Evolutionary conservation across 2,329 filamentous ascomycete genomes (phyloP).

Genomic region (Colletotrichum sp.): DNA sequence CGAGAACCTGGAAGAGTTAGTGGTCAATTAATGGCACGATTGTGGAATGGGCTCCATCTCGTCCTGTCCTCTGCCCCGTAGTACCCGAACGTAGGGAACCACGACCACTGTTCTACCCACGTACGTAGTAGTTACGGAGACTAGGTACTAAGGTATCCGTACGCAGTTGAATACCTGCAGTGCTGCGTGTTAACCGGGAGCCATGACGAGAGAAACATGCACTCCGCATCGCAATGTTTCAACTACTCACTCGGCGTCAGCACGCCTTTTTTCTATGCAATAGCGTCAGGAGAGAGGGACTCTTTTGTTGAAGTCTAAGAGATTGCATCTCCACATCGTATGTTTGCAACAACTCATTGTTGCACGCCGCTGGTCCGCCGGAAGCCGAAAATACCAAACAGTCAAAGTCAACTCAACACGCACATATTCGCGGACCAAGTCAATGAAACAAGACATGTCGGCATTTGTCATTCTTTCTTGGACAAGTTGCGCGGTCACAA

Average conservation of each 20-base stretch:
- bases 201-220: constrained; percentile 1
- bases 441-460: constrained; percentile 12
- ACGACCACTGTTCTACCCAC: background rate
- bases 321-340: background rate
- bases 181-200: background rate
- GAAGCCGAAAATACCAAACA: background rate
- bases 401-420: background rate
- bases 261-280: background rate
- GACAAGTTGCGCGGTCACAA: background rate
- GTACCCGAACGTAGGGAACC: background rate
- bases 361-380: background rate
- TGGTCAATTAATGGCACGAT: background rate
- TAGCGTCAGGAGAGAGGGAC: background rate
- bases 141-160: background rate
- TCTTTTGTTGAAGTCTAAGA: background rate
- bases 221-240: background rate
- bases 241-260: background rate
- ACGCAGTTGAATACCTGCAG: background rate
- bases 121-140: background rate
- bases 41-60: background rate
- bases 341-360: background rate
- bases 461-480: background rate
- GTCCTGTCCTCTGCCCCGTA: background rate
- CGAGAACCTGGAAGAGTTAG: background rate
- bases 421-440: background rate